Evolutionary conservation across 2,329 filamentous ascomycete genomes (phyloP).

Genomic region (Daldinia sp.): DNA sequence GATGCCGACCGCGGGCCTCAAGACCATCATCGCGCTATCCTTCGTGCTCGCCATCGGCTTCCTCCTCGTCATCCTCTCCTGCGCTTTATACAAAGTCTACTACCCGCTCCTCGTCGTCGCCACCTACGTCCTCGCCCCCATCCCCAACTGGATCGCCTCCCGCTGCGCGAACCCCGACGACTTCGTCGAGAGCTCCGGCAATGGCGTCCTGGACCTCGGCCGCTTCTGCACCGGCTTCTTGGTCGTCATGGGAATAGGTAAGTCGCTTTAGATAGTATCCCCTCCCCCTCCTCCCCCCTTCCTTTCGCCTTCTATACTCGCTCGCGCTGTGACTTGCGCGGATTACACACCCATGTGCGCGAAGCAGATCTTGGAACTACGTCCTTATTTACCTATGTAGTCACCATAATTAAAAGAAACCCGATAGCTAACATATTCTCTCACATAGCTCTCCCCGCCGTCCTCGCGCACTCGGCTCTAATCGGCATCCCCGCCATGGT

Average conservation of each 20-base stretch:
- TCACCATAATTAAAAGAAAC: not conserved
- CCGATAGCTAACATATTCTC: slow-evolving; percentile 2
- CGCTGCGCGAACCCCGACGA: slow-evolving; percentile 93
- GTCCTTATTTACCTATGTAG: too few relatives aligned
- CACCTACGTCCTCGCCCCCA: slow-evolving; percentile 91
- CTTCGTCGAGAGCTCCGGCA: slow-evolving; percentile 87
- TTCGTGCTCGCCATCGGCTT: slow-evolving; percentile 99
- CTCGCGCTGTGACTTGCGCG: slow-evolving; percentile 2
- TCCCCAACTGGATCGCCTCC: slow-evolving; percentile 96
- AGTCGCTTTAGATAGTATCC: too few relatives aligned
- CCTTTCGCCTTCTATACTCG: not conserved
- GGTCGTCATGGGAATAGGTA: slow-evolving; percentile 97
- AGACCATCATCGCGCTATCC: slow-evolving; percentile 98
- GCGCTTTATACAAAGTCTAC: slow-evolving; percentile 94
- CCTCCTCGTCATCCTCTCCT: slow-evolving; percentile 97
- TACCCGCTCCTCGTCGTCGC: slow-evolving; percentile 94
- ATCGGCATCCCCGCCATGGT: slow-evolving; percentile 88
- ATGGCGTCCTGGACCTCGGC: slow-evolving; percentile 90
- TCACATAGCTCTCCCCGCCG: slow-evolving; percentile 80
- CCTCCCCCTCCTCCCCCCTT: too few relatives aligned
- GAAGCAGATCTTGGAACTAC: not conserved
- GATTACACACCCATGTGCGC: slow-evolving; percentile 9
- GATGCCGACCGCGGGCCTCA: slow-evolving; percentile 87
- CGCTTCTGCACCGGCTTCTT: slow-evolving; percentile 95
- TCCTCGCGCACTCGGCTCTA: slow-evolving; percentile 87